Evolutionary conservation across 140 eudicot genomes (phyloP).

Genomic region (Bidens hawaiensis): DNA sequence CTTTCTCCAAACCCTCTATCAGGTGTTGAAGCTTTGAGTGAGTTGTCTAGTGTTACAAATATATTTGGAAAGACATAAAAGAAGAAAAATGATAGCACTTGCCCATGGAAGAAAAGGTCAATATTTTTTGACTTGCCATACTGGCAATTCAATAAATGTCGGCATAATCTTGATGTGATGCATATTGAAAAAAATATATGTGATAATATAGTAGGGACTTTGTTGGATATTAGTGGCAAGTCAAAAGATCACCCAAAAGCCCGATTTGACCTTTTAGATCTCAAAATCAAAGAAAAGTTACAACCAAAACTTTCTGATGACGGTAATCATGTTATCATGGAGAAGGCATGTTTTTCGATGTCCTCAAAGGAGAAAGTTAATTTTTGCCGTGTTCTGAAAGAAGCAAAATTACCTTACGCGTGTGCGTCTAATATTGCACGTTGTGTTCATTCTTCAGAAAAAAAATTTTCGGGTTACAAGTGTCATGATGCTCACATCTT

Average conservation of each 20-base stretch:
- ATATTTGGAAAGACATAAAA: background rate
- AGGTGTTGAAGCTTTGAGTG: background rate
- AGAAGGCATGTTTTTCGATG: constrained; percentile 8
- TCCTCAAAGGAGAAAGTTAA: constrained; percentile 2
- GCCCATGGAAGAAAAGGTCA: too few relatives aligned
- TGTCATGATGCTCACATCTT: background rate
- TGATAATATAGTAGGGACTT: too few relatives aligned
- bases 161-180: too few relatives aligned
- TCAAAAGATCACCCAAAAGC: too few relatives aligned
- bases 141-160: too few relatives aligned
- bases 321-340: too few relatives aligned
- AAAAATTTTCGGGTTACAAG: constrained; percentile 11
- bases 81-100: background rate
- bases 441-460: constrained; percentile 8
- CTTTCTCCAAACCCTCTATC: background rate
- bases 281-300: background rate
- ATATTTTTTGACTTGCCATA: too few relatives aligned
- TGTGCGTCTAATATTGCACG: constrained; percentile 8
- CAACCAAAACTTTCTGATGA: background rate
- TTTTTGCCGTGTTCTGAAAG: constrained; percentile 4
- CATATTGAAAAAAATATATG: too few relatives aligned
- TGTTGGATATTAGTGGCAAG: too few relatives aligned
- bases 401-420: constrained; percentile 7
- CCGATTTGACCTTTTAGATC: constrained; percentile 9
- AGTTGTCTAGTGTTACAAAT: background rate